Evolutionary conservation across 257 asterid species (phyloP), one percentile per base, ranked within the genome.

Genomic region (Cruciata laevipes): DNA sequence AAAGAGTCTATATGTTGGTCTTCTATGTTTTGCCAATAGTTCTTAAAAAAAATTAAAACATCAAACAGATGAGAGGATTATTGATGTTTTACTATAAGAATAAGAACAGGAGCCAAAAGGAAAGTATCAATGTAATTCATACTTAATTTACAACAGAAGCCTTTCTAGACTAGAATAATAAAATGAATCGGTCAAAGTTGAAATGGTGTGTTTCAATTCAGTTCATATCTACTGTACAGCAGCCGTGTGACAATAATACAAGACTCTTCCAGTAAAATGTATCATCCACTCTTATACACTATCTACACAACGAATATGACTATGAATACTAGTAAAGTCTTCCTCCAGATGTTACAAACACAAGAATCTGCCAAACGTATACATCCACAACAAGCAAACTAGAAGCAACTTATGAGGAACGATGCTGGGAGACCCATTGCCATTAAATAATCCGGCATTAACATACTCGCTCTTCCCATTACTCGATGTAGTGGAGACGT

Each of bases 381-480:
- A 71, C 23, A 76, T 71, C 60, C 81, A 87, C 77, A 88, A 69
- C 53, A 84, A 61, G 61, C 79, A 74, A 76, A 81, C 75, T 30
- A 78, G 42, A 63, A 81, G 64, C 67, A 74, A 18, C 70, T 65
- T 75, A 73, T 18, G 63, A 47, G 78, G 72, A 69, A 77, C 62
- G 13, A 13, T 7, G 6, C 51, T 35, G 24, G 66, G 55, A 38
- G 93, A 76, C 52, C 67, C 73, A 18, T 24, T 81, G 66, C 73
- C 71, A 72, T 49, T 77, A 13, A 84, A 60, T 71, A 79, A 89
- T 61, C 95, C 96, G 0, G 97, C 81, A 25, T 86, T 81, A 18
- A 90, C 96, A 78, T 71, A 90, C 78, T 83, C 91, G 0, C 95
- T 88, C 69, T 72, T 77, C 38, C 95, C 96, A 1, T 81, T 87